phyloP scores from a whole-genome alignment of 352 stramenopile species.

The Phytophthora fragariaefolia region DNA sequence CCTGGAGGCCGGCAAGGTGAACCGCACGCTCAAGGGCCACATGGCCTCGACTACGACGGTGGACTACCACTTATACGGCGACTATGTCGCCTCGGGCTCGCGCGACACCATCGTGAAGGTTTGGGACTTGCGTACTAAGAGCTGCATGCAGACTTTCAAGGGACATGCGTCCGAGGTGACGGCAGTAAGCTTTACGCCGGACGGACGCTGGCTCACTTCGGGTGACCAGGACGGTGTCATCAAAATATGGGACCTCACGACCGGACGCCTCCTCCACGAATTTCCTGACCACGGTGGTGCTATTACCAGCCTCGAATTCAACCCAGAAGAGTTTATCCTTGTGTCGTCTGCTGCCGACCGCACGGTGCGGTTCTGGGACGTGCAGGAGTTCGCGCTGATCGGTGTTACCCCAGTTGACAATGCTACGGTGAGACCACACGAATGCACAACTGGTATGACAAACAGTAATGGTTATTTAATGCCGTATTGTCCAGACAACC shows the following conservation, averaged over 20 bases:
- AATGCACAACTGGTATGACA: too few relatives aligned
- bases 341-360: conserved; percentile 79
- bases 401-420: conserved; percentile 84
- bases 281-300: conserved; percentile 78
- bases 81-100: conserved; percentile 86
- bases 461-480: neutral
- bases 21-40: conserved; percentile 81
- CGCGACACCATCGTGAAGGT: conserved; percentile 89
- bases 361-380: conserved; percentile 86
- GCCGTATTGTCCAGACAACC: conserved; percentile 56
- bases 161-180: conserved; percentile 81
- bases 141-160: conserved; percentile 90
- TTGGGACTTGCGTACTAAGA: conserved; percentile 86
- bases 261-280: conserved; percentile 74
- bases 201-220: conserved; percentile 86
- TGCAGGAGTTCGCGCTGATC: conserved; percentile 85
- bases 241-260: conserved; percentile 87
- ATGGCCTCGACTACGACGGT: conserved; percentile 84
- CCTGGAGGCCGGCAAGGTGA: conserved; percentile 81
- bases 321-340: conserved; percentile 87
- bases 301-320: conserved; percentile 86
- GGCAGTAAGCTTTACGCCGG: conserved; percentile 78
- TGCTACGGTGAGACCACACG: conserved; percentile 64
- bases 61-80: conserved; percentile 87
- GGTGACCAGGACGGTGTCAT: conserved; percentile 75